Percentiles rank a stretch among this genome's conserved stretches.
Conservation (phyloP, 305 asterid genomes). For the Rubia tinctorum region DNA sequence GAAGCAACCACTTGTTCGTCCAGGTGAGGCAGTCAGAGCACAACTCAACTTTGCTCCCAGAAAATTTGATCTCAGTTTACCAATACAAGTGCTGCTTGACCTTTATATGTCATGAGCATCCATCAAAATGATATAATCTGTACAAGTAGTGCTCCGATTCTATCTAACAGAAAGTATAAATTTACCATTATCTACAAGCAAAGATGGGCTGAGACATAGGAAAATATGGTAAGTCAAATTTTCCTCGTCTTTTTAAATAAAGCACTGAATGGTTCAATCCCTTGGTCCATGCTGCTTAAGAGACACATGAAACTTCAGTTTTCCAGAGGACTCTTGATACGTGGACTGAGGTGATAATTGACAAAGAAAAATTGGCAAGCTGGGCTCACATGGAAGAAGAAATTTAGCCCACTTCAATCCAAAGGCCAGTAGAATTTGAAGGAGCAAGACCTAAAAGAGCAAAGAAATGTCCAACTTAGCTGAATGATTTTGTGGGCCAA, state of each 20-base stretch:
- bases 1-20: constrained; percentile 31
- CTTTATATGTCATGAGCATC: constrained; percentile 71
- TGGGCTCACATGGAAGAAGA: too few relatives aligned
- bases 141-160: constrained; percentile 63
- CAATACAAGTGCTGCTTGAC: constrained; percentile 67
- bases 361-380: too few relatives aligned
- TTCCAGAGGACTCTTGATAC: constrained; percentile 68
- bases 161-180: constrained; percentile 90
- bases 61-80: constrained; percentile 57
- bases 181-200: constrained; percentile 84
- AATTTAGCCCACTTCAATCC: too few relatives aligned
- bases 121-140: constrained; percentile 84
- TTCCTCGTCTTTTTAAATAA: constrained; percentile 81
- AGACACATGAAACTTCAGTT: constrained; percentile 78
- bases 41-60: constrained; percentile 32
- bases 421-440: too few relatives aligned
- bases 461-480: too few relatives aligned
- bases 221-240: constrained; percentile 73
- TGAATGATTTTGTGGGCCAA: too few relatives aligned
- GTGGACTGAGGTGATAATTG: too few relatives aligned
- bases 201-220: constrained; percentile 81
- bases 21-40: constrained; percentile 24
- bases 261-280: constrained; percentile 85
- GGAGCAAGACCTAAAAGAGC: too few relatives aligned
- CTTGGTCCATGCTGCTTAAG: constrained; percentile 90